Conservation (phyloP, 805 yeast species). For the Wickerhamomyces rabaulensis region DNA sequence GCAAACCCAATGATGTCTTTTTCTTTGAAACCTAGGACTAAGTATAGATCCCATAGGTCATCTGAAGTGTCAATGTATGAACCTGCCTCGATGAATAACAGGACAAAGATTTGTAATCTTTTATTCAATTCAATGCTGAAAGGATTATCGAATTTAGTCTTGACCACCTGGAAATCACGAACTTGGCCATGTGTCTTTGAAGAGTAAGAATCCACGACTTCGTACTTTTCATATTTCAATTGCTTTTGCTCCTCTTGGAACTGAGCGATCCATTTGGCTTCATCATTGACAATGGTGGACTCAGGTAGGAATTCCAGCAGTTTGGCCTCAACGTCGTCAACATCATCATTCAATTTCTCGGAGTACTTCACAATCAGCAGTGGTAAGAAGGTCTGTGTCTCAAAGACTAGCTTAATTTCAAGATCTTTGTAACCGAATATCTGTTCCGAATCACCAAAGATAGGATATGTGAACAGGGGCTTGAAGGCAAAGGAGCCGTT, state of each 20-base stretch:
- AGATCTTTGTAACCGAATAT: slow-evolving; percentile 80
- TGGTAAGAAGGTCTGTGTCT: slow-evolving; percentile 69
- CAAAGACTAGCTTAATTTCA: slow-evolving; percentile 63
- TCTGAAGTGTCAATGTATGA: slow-evolving; percentile 77
- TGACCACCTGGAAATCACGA: slow-evolving; percentile 46
- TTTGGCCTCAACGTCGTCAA: slow-evolving; percentile 53
- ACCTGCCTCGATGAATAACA: slow-evolving; percentile 91
- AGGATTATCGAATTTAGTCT: slow-evolving; percentile 29
- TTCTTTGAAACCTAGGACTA: slow-evolving; percentile 34
- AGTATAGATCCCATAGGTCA: slow-evolving; percentile 73
- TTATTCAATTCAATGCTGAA: slow-evolving; percentile 50
- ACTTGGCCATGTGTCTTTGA: slow-evolving; percentile 19
- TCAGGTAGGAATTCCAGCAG: slow-evolving; percentile 58
- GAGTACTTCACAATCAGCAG: slow-evolving; percentile 56
- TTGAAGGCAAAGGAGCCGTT: slow-evolving; percentile 57
- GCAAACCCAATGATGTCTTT: slow-evolving; percentile 66
- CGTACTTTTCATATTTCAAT: slow-evolving; percentile 32
- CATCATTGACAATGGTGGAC: slow-evolving; percentile 56
- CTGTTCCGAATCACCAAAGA: slow-evolving; percentile 87
- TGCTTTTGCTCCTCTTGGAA: slow-evolving; percentile 42
- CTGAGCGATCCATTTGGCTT: slow-evolving; percentile 57
- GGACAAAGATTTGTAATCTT: slow-evolving; percentile 72
- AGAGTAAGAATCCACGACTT: slow-evolving; percentile 28
- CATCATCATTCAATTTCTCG: slow-evolving; percentile 46
- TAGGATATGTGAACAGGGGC: slow-evolving; percentile 86